Evolutionary conservation across 1,139 yeast species (phyloP).

Genomic region (Protomyces pachydermus): DNA sequence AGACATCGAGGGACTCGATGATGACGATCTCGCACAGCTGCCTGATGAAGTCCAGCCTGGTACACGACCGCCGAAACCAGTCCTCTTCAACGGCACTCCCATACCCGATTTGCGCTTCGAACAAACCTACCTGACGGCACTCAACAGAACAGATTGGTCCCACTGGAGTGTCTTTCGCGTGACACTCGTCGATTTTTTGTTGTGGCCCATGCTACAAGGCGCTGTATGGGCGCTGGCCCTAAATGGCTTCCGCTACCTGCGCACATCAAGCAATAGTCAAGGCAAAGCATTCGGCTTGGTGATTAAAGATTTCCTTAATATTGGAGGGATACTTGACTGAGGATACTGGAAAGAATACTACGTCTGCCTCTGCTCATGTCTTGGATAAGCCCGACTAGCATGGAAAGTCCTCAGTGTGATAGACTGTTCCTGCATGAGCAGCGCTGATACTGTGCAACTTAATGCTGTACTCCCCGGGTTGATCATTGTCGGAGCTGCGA

Average conservation of each 20-base stretch:
- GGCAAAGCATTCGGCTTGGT: conserved; percentile 14
- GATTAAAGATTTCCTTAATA: conserved; percentile 13
- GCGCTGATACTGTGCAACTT: conserved; percentile 7
- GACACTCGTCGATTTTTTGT: conserved; percentile 14
- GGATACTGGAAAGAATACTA: not conserved
- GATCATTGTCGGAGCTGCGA: conserved; percentile 24
- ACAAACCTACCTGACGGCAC: conserved; percentile 22
- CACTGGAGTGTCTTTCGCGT: conserved; percentile 4
- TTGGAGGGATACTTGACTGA: conserved; percentile 22
- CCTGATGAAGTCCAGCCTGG: conserved; percentile 2
- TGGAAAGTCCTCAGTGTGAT: too few relatives aligned
- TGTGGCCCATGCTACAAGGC: conserved; percentile 18
- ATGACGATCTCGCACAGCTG: not conserved
- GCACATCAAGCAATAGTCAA: conserved; percentile 14
- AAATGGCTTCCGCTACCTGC: conserved; percentile 16
- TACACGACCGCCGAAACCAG: not conserved
- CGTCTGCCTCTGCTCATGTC: too few relatives aligned
- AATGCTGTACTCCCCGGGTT: conserved; percentile 21
- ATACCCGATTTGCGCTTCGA: conserved; percentile 22
- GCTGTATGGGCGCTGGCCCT: conserved; percentile 12
- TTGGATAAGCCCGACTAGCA: too few relatives aligned
- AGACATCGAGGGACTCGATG: not conserved
- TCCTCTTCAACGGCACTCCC: conserved; percentile 9
- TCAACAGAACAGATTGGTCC: conserved; percentile 13
- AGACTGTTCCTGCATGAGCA: not conserved